Evolutionary conservation across 1,284 basidiomycete species (phyloP), one percentile per base, ranked within the genome.

Genomic region (Bjerkandera adusta): DNA sequence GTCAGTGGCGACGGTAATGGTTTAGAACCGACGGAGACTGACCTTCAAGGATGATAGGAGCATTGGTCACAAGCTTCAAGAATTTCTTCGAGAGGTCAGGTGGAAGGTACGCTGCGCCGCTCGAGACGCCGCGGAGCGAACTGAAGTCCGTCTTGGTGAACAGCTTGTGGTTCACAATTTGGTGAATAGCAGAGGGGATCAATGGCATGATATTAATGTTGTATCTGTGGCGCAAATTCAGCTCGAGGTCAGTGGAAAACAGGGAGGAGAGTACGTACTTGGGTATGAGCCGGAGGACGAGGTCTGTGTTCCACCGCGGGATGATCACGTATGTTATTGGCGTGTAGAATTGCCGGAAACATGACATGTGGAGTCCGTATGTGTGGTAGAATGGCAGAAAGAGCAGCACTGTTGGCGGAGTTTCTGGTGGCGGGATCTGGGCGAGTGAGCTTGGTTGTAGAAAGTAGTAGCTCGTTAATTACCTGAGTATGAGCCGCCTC

Each of bases 361-460:
- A 67, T 48, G 72, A 71, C 2, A 67, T 51, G 46, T 83, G 76
- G 15, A 87, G 67, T 3, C 84, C 87, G 55, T 76, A 86, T 1
- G 75, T 68, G 54, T 89, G 87, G 55, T 88, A 79, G 39, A 89
- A 69, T 0, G 88, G 87, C 1, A 89, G 63, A 54, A 81, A 79
- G 0, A 69, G 78, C 24, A 89, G 70, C 3, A 53, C 50, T 3
- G 81, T 61, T 1, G 76, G 73, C 2, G 73, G 62, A 13, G 70
- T 69, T 45, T 67, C 68, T 1, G 73, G 70, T 4, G 59, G 60
- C 29, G 67, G 64, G 11, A 69, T 69, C 77, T 81, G 46, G 21
- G n/a, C 22, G 29, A 1, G 15, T 21, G 38, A 4, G 5, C 1
- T 3, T 5, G 2, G 49, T 32, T 37, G n/a, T 37, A 53, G 55